Conservation (phyloP, 2,329 filamentous ascomycete species). For the Ophiognomonia clavigignenti-juglandacearum region DNA sequence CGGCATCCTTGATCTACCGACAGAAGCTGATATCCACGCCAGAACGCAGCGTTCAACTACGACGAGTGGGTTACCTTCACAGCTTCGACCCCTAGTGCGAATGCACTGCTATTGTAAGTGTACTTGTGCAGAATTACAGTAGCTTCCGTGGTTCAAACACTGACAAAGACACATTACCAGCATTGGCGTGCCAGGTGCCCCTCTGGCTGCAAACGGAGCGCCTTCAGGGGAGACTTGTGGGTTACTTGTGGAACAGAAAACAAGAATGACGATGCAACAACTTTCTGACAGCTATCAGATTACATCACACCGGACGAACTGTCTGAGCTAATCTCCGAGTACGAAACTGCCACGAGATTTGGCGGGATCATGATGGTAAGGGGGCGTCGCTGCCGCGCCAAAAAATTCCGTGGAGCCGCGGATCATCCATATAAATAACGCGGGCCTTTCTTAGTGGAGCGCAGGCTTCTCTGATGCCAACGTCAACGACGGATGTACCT, state of each 20-base stretch:
- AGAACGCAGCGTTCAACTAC: constrained; percentile 21
- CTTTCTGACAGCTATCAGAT: constrained; percentile 10
- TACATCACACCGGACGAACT: constrained; percentile 29
- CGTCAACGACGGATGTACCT: constrained; percentile 31
- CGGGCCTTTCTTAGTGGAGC: constrained; percentile 24
- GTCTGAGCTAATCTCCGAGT: constrained; percentile 24
- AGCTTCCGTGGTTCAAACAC: not conserved
- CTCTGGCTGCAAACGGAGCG: constrained; percentile 30
- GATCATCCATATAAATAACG: not conserved
- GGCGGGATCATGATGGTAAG: constrained; percentile 32
- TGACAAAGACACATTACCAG: not conserved
- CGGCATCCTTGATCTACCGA: too few species aligned
- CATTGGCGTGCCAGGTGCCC: constrained; percentile 25
- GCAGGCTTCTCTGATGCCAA: constrained; percentile 33
- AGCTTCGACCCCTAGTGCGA: constrained; percentile 21
- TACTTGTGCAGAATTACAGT: not conserved
- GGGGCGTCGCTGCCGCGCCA: not conserved
- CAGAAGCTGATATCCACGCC: too few species aligned
- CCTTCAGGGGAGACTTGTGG: constrained; percentile 24
- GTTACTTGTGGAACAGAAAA: not conserved
- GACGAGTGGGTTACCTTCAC: constrained; percentile 24
- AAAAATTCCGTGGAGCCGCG: not conserved
- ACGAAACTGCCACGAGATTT: constrained; percentile 25
- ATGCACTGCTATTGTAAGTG: constrained; percentile 22
- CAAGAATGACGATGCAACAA: not conserved